Evolutionary conservation across 2,329 filamentous ascomycete genomes (phyloP).

Genomic region (Albifimbria verrucaria): DNA sequence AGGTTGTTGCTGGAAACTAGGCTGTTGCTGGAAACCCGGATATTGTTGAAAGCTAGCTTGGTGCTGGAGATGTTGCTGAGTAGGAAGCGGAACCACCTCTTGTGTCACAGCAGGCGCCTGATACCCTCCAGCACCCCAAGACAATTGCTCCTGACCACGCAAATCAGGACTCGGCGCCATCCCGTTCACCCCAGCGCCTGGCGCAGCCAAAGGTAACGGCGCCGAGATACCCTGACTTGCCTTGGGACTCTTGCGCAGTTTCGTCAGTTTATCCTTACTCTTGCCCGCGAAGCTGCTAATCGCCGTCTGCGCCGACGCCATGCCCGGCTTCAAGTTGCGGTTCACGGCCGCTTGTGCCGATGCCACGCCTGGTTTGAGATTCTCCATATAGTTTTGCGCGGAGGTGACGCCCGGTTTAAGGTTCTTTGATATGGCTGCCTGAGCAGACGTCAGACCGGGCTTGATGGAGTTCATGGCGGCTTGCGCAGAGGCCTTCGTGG

Average conservation of each 20-base stretch:
- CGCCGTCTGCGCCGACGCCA: not conserved
- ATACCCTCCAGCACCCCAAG: not conserved
- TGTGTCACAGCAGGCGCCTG: not conserved
- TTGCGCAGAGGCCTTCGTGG: not conserved
- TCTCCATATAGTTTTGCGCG: not conserved
- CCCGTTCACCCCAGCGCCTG: not conserved
- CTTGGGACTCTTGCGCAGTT: not conserved
- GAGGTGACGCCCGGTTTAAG: not conserved
- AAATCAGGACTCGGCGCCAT: not conserved
- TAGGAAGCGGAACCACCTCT: too few relatives aligned
- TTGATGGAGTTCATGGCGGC: not conserved
- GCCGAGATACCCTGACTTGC: not conserved
- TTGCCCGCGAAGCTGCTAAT: not conserved
- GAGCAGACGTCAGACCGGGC: not conserved
- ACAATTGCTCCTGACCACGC: not conserved
- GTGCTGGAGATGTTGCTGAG: too few relatives aligned
- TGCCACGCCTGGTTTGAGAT: not conserved
- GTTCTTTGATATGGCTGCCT: not conserved
- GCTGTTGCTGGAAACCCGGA: not conserved
- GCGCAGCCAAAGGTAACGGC: not conserved
- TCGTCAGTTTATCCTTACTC: not conserved
- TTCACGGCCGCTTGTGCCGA: not conserved
- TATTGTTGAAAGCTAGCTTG: not conserved
- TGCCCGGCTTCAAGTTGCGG: not conserved
- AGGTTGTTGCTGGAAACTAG: too few relatives aligned